Conservation (phyloP, 2,329 filamentous ascomycete genomes). For the Trichoderma simmonsii region DNA sequence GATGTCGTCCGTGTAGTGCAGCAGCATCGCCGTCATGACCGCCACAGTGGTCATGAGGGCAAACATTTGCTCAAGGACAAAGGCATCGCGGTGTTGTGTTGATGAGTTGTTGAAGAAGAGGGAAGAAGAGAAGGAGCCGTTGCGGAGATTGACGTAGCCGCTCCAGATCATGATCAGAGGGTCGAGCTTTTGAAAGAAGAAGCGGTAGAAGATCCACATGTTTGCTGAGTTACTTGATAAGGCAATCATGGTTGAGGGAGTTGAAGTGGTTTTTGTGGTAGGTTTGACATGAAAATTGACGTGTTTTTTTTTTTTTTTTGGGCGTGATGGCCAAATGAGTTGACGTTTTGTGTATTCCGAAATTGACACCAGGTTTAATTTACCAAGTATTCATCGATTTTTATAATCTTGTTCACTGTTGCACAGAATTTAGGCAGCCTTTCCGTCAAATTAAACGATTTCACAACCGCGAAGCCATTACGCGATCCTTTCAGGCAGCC, state of each 20-base stretch:
- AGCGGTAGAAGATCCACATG: conserved; percentile 20
- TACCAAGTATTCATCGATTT: background rate
- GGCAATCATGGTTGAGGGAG: background rate
- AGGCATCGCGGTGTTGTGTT: conserved; percentile 13
- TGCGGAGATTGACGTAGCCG: conserved; percentile 22
- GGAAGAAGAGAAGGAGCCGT: conserved; percentile 8
- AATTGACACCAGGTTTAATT: background rate
- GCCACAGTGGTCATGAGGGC: conserved; percentile 23
- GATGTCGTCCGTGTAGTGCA: conserved; percentile 23
- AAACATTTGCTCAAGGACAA: conserved; percentile 25
- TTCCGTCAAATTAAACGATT: background rate
- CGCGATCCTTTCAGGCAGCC: background rate
- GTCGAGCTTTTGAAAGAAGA: conserved; percentile 26
- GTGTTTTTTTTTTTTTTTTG: background rate
- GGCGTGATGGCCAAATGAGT: background rate
- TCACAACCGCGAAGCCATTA: background rate
- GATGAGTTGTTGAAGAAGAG: conserved; percentile 17
- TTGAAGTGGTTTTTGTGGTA: background rate
- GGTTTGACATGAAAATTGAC: background rate
- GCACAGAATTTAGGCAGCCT: background rate
- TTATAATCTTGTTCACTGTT: background rate
- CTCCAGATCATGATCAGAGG: conserved; percentile 24
- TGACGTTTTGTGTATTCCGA: background rate
- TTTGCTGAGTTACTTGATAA: background rate
- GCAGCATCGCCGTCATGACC: conserved; percentile 21